Conservation (phyloP, 164 flowering plant species). For the Dillenia turbinata region DNA sequence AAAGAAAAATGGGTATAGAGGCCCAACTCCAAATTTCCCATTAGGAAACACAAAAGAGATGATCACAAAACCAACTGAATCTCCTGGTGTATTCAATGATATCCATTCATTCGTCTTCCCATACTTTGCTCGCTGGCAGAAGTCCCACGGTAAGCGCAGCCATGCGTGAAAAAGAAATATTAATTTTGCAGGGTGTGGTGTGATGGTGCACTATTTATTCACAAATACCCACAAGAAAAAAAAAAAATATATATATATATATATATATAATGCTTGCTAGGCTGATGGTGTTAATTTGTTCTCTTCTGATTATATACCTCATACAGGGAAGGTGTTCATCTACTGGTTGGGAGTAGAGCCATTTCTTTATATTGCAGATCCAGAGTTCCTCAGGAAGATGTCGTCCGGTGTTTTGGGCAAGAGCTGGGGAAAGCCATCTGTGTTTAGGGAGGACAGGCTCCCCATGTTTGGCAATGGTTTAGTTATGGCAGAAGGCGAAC, state of each 20-base stretch:
- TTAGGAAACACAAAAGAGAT: constrained; percentile 50
- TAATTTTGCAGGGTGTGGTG: background rate
- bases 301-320: background rate
- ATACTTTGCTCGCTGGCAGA: constrained; percentile 50
- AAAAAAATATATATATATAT: too few relatives aligned
- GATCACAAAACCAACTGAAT: constrained; percentile 16
- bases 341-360: constrained; percentile 76
- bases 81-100: constrained; percentile 25
- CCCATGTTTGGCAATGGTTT: constrained; percentile 71
- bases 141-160: constrained; percentile 37
- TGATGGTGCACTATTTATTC: background rate
- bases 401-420: constrained; percentile 42
- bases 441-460: constrained; percentile 47
- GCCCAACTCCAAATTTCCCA: constrained; percentile 61
- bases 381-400: constrained; percentile 48
- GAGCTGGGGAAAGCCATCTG: constrained; percentile 65
- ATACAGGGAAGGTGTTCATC: constrained; percentile 53
- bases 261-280: background rate
- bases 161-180: too few relatives aligned
- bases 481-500: constrained; percentile 55
- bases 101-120: constrained; percentile 53
- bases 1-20: constrained; percentile 35
- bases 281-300: background rate
- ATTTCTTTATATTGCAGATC: constrained; percentile 59
- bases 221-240: too few relatives aligned